Evolutionary conservation across 2,329 filamentous ascomycete genomes (phyloP).

Genomic region (Exophiala sp.): DNA sequence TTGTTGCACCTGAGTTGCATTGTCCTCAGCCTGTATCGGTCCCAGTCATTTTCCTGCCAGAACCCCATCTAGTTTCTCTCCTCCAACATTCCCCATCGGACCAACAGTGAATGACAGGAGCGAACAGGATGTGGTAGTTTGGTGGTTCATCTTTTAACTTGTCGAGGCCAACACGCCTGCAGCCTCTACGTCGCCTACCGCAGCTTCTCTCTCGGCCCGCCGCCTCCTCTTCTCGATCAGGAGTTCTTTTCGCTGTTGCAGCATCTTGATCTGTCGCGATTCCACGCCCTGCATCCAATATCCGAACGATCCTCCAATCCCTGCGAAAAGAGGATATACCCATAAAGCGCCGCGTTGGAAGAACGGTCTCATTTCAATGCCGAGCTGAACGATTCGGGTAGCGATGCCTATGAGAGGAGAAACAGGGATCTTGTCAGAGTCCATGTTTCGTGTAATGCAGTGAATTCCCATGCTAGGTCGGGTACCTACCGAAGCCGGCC

Average conservation of each 20-base stretch:
- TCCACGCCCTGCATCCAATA: constrained; percentile 96
- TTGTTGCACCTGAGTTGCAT: background rate
- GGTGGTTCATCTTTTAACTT: constrained; percentile 12
- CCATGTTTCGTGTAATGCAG: too few relatives aligned
- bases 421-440: constrained; percentile 11
- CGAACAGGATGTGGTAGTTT: too few relatives aligned
- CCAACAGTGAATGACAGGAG: too few relatives aligned
- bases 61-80: background rate
- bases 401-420: constrained; percentile 62
- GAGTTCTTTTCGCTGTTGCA: constrained; percentile 70
- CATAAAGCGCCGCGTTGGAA: constrained; percentile 78
- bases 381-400: constrained; percentile 91
- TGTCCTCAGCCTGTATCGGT: background rate
- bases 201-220: constrained; percentile 61
- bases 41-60: constrained; percentile 5
- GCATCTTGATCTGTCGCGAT: constrained; percentile 67
- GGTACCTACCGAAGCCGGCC: constrained; percentile 71
- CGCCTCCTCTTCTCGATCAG: constrained; percentile 86
- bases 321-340: constrained; percentile 86
- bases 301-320: constrained; percentile 82
- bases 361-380: constrained; percentile 95
- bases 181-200: constrained; percentile 21
- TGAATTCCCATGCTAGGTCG: background rate
- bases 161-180: constrained; percentile 23
- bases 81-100: background rate